Conservation (phyloP, 768 basidiomycete genomes). For the Rhodotorula toruloides region DNA sequence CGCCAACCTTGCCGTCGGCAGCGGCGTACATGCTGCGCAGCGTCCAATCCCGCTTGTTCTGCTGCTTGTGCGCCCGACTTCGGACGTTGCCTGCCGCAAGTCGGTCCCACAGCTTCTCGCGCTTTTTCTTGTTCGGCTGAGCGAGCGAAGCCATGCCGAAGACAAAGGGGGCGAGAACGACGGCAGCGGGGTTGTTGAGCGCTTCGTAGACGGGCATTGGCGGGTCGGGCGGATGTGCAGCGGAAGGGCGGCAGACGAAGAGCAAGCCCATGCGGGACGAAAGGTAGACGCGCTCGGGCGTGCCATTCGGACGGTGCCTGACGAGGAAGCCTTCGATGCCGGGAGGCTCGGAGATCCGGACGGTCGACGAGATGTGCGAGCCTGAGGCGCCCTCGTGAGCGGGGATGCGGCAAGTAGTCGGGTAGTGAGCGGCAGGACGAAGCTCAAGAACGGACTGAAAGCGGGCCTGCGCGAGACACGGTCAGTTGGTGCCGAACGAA, state of each 20-base stretch:
- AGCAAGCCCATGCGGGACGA: slow-evolving; percentile 67
- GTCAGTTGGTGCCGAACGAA: too few relatives aligned
- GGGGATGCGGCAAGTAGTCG: slow-evolving; percentile 48
- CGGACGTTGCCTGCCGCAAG: background rate
- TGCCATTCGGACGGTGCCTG: slow-evolving; percentile 59
- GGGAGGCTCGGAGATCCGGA: slow-evolving; percentile 64
- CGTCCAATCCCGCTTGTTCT: too few relatives aligned
- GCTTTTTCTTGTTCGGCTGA: slow-evolving; percentile 13
- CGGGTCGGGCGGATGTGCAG: slow-evolving; percentile 65
- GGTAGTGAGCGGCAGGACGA: slow-evolving; percentile 65
- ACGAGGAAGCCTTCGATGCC: slow-evolving; percentile 76
- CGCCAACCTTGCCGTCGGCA: slow-evolving; percentile 46
- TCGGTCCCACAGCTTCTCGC: slow-evolving; percentile 6
- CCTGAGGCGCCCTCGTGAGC: slow-evolving; percentile 15
- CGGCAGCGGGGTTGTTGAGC: slow-evolving; percentile 42
- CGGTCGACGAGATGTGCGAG: slow-evolving; percentile 48
- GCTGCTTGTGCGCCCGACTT: background rate
- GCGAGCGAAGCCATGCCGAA: slow-evolving; percentile 25
- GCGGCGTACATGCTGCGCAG: slow-evolving; percentile 48
- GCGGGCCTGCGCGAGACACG: background rate
- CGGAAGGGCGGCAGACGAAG: slow-evolving; percentile 56
- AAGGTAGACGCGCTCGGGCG: slow-evolving; percentile 58
- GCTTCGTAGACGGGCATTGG: slow-evolving; percentile 45
- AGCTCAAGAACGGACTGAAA: slow-evolving; percentile 57
- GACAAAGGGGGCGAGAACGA: slow-evolving; percentile 25